Base-by-base conservation (phyloP, 108 stramenopile species). In the Discostella stelligeroides region DNA sequence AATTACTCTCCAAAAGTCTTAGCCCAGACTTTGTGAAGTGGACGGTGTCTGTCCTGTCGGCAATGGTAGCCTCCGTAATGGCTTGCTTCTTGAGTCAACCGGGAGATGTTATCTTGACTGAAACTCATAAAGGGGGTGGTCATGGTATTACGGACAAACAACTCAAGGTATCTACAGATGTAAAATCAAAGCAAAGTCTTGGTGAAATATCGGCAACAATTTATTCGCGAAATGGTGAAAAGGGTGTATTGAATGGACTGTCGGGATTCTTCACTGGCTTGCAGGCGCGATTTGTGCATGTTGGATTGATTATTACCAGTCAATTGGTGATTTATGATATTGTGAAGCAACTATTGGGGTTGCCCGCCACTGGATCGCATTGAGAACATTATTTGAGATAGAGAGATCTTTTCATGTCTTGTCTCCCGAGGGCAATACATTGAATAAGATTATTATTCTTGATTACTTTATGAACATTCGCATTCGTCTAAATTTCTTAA, bases 261-360 rank as follows among this genome's bases (percentile, higher is more conserved):
- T 40, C 72, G 29, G 89, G 66, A 15, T 95, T 95, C 83, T 95
- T 90, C 51, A 76, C 82, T n/a, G 92, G 94, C 14, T 76, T 87
- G 23, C 57, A 80, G 30, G 95, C 97, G 15, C 80, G 97, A 10
- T 75, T 98, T 58, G 76, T 95, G 8, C 97, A 98, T 75, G 97
- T 98, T 0, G 89, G 90, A 3, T 71, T 84, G 58, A 97, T 98
- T 66, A 96, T 98, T 54, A 97, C 95, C 6, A 79, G 78, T 25
- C 97, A 98, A 79, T 78, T 98, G 29, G 88, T 98, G 29, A 88
- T 98, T 28, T 98, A 98, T 79, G 96, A 98, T 64, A 54, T 93
- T 8, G 88, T 97, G 40, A 98, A 98, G 86, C 88, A 85, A 66
- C 77, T 88, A 9, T 65, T 98, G 60, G 97, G 97, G 27, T 60